Evolutionary conservation across 2,329 filamentous ascomycete species (phyloP).

Genomic region (Exophiala viscosa): DNA sequence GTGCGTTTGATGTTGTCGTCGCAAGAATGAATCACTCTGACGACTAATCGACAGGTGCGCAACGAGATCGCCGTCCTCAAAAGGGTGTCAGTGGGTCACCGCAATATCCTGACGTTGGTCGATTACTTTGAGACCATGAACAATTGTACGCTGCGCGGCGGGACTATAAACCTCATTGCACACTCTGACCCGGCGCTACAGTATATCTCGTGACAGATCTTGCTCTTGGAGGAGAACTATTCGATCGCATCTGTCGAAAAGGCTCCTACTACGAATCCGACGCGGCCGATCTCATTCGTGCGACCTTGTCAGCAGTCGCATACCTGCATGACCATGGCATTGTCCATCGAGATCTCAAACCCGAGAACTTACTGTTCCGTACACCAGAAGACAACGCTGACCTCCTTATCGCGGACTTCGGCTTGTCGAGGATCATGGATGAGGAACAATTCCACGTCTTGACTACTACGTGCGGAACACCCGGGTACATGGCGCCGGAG

Average conservation of each 20-base stretch:
- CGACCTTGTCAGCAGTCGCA: slow-evolving; percentile 92
- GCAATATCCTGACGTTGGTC: slow-evolving; percentile 94
- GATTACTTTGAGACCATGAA: slow-evolving; percentile 99
- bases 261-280: slow-evolving; percentile 98
- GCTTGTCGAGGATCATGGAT: slow-evolving; percentile 94
- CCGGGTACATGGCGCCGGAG: slow-evolving; percentile 98
- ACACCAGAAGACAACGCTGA: slow-evolving; percentile 98
- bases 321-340: slow-evolving; percentile 99
- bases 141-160: slow-evolving; percentile 59
- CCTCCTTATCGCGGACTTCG: slow-evolving; percentile 94
- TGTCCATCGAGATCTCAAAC: slow-evolving; percentile 95
- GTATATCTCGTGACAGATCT: slow-evolving; percentile 97
- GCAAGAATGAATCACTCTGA: slow-evolving; percentile 3
- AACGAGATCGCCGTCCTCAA: slow-evolving; percentile 98
- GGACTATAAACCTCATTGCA: not conserved
- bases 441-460: slow-evolving; percentile 97
- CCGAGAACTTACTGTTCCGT: slow-evolving; percentile 93
- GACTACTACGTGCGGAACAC: slow-evolving; percentile 95
- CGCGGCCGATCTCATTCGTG: slow-evolving; percentile 89
- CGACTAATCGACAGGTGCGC: slow-evolving; percentile 60
- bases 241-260: slow-evolving; percentile 97
- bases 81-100: slow-evolving; percentile 97
- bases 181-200: slow-evolving; percentile 33
- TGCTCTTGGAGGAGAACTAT: slow-evolving; percentile 91
- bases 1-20: slow-evolving; percentile 46